Evolutionary conservation across 441 rosid genomes (phyloP).

Genomic region (Croton laevigatus): DNA sequence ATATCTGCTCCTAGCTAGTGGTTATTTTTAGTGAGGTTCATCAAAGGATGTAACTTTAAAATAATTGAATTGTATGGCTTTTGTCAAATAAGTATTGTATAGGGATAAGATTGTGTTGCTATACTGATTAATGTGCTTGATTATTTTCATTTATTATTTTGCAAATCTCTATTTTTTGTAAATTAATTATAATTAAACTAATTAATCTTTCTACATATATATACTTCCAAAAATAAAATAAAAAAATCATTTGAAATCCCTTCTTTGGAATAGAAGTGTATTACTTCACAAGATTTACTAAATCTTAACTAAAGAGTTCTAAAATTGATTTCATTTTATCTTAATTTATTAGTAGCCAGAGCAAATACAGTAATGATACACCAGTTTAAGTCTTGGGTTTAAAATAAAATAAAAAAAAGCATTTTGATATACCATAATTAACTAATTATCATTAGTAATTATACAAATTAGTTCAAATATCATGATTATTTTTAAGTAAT

Average conservation of each 20-base stretch:
- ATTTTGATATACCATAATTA: not conserved
- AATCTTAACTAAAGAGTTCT: too few species aligned
- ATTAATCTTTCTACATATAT: not conserved
- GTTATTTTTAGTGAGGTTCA: constrained; percentile 16
- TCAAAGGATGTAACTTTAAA: constrained; percentile 26
- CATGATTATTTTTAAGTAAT: not conserved
- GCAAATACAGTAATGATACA: too few species aligned
- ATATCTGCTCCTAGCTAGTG: constrained; percentile 19
- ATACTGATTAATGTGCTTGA: constrained; percentile 19
- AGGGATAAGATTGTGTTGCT: constrained; percentile 22
- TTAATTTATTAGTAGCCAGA: too few species aligned
- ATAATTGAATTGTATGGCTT: constrained; percentile 27
- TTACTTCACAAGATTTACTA: too few species aligned
- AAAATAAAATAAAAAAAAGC: too few species aligned
- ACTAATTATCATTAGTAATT: too few species aligned
- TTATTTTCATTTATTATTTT: constrained; percentile 16
- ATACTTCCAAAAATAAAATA: too few species aligned
- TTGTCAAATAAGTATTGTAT: constrained; percentile 23
- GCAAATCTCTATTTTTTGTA: not conserved
- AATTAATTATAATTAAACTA: not conserved
- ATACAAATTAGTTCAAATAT: not conserved
- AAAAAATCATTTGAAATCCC: not conserved
- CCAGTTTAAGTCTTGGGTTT: too few species aligned
- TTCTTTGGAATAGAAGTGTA: too few species aligned
- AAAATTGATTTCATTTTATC: too few species aligned